phyloP scores from a whole-genome alignment of 1,139 yeast genomes.

The Candida neerlandica region DNA sequence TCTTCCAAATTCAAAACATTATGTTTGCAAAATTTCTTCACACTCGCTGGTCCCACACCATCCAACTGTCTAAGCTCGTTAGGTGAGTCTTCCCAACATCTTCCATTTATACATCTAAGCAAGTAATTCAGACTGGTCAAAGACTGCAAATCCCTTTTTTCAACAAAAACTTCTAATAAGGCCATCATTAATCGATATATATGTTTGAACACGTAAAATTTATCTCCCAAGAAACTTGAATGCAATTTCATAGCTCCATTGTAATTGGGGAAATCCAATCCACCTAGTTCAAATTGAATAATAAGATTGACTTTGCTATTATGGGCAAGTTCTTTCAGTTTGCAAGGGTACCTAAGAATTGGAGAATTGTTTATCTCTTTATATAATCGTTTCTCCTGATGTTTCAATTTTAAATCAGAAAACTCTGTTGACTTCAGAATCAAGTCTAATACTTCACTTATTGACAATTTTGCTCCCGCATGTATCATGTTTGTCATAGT shows the following conservation, averaged over 20 bases:
- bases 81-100: slow-evolving; percentile 51
- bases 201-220: slow-evolving; percentile 38
- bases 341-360: slow-evolving; percentile 31
- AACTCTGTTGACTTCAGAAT: slow-evolving; percentile 43
- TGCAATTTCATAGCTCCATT: slow-evolving; percentile 39
- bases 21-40: slow-evolving; percentile 36
- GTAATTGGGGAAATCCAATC: slow-evolving; percentile 44
- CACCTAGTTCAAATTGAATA: slow-evolving; percentile 51
- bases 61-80: slow-evolving; percentile 46
- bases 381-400: slow-evolving; percentile 45
- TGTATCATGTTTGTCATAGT: slow-evolving; percentile 40
- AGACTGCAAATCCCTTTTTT: slow-evolving; percentile 41
- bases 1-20: slow-evolving; percentile 31
- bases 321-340: slow-evolving; percentile 22
- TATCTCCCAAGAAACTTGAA: slow-evolving; percentile 44
- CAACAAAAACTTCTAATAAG: slow-evolving; percentile 43
- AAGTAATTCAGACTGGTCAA: slow-evolving; percentile 36
- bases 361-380: slow-evolving; percentile 42
- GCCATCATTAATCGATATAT: slow-evolving; percentile 43
- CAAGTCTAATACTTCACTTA: slow-evolving; percentile 26
- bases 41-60: slow-evolving; percentile 42
- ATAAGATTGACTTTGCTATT: slow-evolving; percentile 37
- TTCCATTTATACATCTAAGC: slow-evolving; percentile 38
- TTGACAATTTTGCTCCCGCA: slow-evolving; percentile 10
- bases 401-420: slow-evolving; percentile 36